Conservation (phyloP, 2,329 filamentous ascomycete species). For the Neonectria coccinea region DNA sequence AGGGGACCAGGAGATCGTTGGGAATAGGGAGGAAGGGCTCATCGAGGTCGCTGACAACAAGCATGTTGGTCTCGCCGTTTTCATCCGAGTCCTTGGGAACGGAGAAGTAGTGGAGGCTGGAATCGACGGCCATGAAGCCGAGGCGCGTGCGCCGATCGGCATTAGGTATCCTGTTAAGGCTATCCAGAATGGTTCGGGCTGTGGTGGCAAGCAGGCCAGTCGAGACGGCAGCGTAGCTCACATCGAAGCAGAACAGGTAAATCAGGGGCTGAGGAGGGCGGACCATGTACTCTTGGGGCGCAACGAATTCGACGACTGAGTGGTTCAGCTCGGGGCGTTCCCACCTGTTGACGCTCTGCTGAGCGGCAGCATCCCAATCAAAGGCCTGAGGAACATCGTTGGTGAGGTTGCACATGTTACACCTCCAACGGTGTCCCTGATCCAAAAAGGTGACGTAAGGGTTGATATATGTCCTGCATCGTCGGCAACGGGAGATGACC, state of each 20-base stretch:
- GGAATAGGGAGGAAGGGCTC: slow-evolving; percentile 97
- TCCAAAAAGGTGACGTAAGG: slow-evolving; percentile 97
- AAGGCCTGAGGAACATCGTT: slow-evolving; percentile 99
- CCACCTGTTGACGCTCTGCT: slow-evolving; percentile 93
- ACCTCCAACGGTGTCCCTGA: slow-evolving; percentile 97
- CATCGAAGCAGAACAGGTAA: slow-evolving; percentile 95
- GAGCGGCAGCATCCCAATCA: slow-evolving; percentile 94
- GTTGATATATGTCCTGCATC: slow-evolving; percentile 98
- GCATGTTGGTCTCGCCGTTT: slow-evolving; percentile 86
- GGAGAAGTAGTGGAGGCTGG: slow-evolving; percentile 94
- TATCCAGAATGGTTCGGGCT: slow-evolving; percentile 93
- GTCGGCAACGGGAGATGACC: slow-evolving; percentile 94
- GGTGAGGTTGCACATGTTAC: slow-evolving; percentile 99
- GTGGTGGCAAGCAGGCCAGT: slow-evolving; percentile 92
- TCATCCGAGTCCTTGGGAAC: slow-evolving; percentile 91
- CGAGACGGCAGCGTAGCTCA: slow-evolving; percentile 90
- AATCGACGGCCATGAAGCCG: slow-evolving; percentile 95
- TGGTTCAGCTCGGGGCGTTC: slow-evolving; percentile 93
- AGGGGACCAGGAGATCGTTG: slow-evolving; percentile 87
- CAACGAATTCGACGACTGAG: slow-evolving; percentile 96
- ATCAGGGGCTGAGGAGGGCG: slow-evolving; percentile 94
- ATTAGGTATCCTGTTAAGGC: slow-evolving; percentile 97
- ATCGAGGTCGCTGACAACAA: slow-evolving; percentile 94
- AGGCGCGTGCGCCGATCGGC: slow-evolving; percentile 91
- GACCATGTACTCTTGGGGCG: slow-evolving; percentile 99